A percentile compares a stretch with the other conserved stretches of the same genome.
Evolutionary conservation across 169 alveolate genomes (phyloP).

Genomic region (Plasmodium knowlesi): DNA sequence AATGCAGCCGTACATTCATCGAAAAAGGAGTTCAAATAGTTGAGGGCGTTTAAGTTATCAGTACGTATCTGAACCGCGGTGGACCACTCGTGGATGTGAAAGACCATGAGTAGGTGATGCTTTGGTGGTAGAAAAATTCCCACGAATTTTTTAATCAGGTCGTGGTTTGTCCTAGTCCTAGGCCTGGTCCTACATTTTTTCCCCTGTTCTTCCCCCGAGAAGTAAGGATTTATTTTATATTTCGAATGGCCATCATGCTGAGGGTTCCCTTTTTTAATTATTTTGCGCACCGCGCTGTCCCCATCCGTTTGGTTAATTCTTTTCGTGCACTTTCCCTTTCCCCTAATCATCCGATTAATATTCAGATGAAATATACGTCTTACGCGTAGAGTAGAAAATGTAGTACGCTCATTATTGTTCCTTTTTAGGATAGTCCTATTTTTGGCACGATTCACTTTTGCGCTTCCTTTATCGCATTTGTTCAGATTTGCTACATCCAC

Average conservation of each 20-base stretch:
- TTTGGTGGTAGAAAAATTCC: constrained; percentile 68
- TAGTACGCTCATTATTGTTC: neutral
- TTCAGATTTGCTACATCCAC: neutral
- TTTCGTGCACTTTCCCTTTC: neutral
- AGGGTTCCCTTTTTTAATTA: neutral
- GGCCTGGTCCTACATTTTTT: neutral
- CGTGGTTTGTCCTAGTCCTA: neutral
- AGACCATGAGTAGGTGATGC: constrained; percentile 62
- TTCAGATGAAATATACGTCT: neutral
- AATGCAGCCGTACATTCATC: constrained; percentile 24
- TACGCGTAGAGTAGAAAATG: neutral
- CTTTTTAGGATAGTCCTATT: neutral
- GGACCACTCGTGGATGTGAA: constrained; percentile 28
- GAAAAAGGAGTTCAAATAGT: constrained; percentile 52
- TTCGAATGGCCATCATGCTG: neutral
- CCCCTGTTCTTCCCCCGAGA: neutral
- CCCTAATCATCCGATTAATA: neutral
- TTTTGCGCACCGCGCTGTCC: neutral
- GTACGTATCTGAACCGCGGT: constrained; percentile 67
- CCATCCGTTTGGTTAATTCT: neutral
- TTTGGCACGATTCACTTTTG: constrained; percentile 3
- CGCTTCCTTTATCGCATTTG: neutral
- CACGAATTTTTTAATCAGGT: constrained; percentile 21
- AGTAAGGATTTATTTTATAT: neutral
- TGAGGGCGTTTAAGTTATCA: constrained; percentile 44